Conservation (phyloP, 1,284 basidiomycete species). For the Hymenochaete sp. region DNA sequence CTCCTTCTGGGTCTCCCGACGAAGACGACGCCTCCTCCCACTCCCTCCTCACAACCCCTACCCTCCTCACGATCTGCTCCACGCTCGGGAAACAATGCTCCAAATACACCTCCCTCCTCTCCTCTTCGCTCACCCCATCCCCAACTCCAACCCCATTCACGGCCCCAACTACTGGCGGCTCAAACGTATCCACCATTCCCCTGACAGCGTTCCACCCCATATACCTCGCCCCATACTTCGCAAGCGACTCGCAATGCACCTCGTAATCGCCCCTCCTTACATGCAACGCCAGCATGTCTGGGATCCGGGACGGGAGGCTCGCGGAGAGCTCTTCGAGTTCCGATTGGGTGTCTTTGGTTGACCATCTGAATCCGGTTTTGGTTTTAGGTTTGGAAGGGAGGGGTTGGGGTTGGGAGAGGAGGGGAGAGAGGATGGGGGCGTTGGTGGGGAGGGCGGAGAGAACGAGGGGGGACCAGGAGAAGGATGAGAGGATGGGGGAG, state of each 20-base stretch:
- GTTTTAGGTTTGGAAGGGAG: too few relatives aligned
- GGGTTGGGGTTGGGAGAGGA: conserved; percentile 12
- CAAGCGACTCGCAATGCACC: conserved; percentile 19
- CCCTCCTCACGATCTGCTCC: conserved; percentile 32
- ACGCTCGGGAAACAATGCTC: conserved; percentile 36
- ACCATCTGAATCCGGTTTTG: too few relatives aligned
- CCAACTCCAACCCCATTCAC: conserved; percentile 1
- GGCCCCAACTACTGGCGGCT: too few relatives aligned
- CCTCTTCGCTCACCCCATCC: conserved; percentile 16
- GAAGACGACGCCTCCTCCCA: conserved; percentile 18
- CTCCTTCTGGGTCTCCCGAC: background rate
- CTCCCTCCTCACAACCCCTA: conserved; percentile 25
- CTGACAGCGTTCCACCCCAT: conserved; percentile 21
- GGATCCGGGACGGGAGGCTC: conserved; percentile 18
- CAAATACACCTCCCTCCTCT: conserved; percentile 29
- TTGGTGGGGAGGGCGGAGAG: conserved; percentile 17
- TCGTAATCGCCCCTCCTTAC: conserved; percentile 23
- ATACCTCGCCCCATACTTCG: conserved; percentile 19
- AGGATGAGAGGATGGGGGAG: conserved; percentile 30
- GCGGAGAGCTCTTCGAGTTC: conserved; percentile 21
- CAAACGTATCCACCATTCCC: conserved; percentile 18
- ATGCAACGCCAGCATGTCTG: conserved; percentile 22
- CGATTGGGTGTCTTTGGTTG: conserved; percentile 32
- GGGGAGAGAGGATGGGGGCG: conserved; percentile 7
- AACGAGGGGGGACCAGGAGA: conserved; percentile 35